Conservation (phyloP, 805 yeast species). For the Metschnikowia aberdeeniae region DNA sequence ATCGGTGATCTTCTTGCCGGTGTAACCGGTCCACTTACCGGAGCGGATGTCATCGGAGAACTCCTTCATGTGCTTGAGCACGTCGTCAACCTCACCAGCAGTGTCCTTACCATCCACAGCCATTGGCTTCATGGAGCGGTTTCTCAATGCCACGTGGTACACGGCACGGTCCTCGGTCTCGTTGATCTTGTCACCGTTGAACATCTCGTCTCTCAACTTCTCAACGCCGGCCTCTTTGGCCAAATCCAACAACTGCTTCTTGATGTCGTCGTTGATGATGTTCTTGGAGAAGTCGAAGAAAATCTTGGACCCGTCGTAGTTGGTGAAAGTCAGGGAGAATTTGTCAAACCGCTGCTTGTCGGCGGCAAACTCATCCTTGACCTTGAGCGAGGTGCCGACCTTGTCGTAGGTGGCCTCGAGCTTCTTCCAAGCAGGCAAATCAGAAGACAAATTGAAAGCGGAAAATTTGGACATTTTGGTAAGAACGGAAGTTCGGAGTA, state of each 20-base stretch:
- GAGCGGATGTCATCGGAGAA: conserved; percentile 87
- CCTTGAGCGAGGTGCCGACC: conserved; percentile 66
- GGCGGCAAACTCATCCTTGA: conserved; percentile 69
- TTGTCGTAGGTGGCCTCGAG: conserved; percentile 68
- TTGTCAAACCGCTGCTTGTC: conserved; percentile 75
- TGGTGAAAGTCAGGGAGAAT: conserved; percentile 71
- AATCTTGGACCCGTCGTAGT: conserved; percentile 84
- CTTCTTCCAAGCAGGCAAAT: conserved; percentile 80
- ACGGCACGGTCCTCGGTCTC: conserved; percentile 96
- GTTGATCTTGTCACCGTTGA: conserved; percentile 90
- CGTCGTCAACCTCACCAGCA: conserved; percentile 86
- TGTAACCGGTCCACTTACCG: conserved; percentile 95
- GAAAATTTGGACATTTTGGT: conserved; percentile 17
- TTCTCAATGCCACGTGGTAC: conserved; percentile 93
- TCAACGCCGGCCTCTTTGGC: conserved; percentile 91
- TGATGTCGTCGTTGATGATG: conserved; percentile 80
- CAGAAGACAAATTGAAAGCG: conserved; percentile 56
- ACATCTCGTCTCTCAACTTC: conserved; percentile 83
- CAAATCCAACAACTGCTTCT: conserved; percentile 61
- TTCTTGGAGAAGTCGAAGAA: conserved; percentile 95
- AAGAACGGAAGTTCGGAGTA: not conserved
- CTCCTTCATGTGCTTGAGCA: conserved; percentile 93
- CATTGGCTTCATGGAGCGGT: conserved; percentile 82
- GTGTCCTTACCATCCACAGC: conserved; percentile 86
- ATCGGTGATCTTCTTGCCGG: conserved; percentile 90